Conservation (phyloP, 1,139 yeast species). For the Debaryomycetaceae sp. region DNA sequence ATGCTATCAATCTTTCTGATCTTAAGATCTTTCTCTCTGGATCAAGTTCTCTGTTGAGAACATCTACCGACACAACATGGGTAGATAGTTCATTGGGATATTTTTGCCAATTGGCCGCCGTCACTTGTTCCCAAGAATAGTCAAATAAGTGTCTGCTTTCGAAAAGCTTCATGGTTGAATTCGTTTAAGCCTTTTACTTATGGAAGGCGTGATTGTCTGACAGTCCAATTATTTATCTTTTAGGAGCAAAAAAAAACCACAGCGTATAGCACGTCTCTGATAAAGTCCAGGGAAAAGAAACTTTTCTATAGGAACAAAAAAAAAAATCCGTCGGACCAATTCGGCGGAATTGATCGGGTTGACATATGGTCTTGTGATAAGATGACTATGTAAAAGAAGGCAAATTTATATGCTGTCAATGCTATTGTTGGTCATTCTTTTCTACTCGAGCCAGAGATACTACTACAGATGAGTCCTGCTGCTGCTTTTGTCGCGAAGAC, state of each 20-base stretch:
- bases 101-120: slow-evolving; percentile 95
- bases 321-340: not conserved
- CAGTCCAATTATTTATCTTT: too few species aligned
- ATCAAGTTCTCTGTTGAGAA: slow-evolving; percentile 67
- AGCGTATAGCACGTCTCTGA: too few species aligned
- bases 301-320: not conserved
- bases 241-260: too few species aligned
- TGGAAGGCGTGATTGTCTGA: too few species aligned
- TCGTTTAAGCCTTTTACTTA: not conserved
- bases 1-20: slow-evolving; percentile 85
- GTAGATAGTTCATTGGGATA: slow-evolving; percentile 91
- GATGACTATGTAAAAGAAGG: not conserved
- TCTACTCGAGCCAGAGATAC: too few species aligned
- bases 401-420: not conserved
- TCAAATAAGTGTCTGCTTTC: slow-evolving; percentile 64
- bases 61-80: slow-evolving; percentile 95
- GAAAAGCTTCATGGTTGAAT: slow-evolving; percentile 65
- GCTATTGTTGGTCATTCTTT: too few species aligned
- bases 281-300: not conserved
- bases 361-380: not conserved
- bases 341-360: not conserved
- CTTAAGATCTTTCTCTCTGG: slow-evolving; percentile 53
- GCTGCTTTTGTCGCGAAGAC: too few species aligned
- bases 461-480: too few species aligned
- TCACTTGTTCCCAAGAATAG: slow-evolving; percentile 92